Evolutionary conservation across 2,329 filamentous ascomycete genomes (phyloP).

Genomic region (Aspergillus costaricaensis): DNA sequence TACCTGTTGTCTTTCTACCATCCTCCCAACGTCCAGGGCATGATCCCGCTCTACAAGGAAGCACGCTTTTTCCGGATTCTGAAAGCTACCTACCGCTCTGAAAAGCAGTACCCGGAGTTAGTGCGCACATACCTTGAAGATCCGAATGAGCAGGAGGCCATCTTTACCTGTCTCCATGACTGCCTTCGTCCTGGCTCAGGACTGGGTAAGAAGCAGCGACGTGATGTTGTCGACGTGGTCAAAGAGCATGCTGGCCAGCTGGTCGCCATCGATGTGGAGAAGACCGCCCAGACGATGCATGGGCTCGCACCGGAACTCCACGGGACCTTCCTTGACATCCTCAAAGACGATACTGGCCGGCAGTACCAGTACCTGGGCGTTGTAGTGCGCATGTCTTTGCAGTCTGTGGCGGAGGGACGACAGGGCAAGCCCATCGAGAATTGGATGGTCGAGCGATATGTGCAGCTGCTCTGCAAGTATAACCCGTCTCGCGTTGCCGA

Average conservation of each 20-base stretch:
- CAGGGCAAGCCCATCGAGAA: conserved; percentile 46
- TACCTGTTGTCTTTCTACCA: conserved; percentile 93
- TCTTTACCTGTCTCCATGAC: conserved; percentile 78
- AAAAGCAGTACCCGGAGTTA: conserved; percentile 77
- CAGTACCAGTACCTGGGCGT: conserved; percentile 78
- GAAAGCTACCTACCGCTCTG: conserved; percentile 80
- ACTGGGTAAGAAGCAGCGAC: conserved; percentile 68
- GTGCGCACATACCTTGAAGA: conserved; percentile 85
- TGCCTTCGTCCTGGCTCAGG: conserved; percentile 67
- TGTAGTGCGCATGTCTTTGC: conserved; percentile 66
- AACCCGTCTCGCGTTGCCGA: conserved; percentile 79
- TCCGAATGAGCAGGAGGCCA: conserved; percentile 67
- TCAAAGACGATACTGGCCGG: conserved; percentile 61
- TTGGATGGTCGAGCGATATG: conserved; percentile 76
- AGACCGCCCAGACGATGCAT: conserved; percentile 67
- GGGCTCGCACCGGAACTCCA: conserved; percentile 66
- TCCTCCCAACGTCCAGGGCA: conserved; percentile 72
- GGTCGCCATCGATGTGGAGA: conserved; percentile 65
- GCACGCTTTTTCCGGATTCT: conserved; percentile 89
- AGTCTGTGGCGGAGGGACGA: conserved; percentile 35
- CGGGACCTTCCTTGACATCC: conserved; percentile 62
- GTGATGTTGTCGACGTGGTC: conserved; percentile 70
- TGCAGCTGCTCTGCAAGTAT: conserved; percentile 87
- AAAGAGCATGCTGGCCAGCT: conserved; percentile 66
- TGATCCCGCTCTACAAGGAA: conserved; percentile 75